A percentile compares a stretch with the other conserved stretches of the same genome.
phyloP scores from a whole-genome alignment of 2,329 filamentous ascomycete species.

The Nigrospora sphaerica region DNA sequence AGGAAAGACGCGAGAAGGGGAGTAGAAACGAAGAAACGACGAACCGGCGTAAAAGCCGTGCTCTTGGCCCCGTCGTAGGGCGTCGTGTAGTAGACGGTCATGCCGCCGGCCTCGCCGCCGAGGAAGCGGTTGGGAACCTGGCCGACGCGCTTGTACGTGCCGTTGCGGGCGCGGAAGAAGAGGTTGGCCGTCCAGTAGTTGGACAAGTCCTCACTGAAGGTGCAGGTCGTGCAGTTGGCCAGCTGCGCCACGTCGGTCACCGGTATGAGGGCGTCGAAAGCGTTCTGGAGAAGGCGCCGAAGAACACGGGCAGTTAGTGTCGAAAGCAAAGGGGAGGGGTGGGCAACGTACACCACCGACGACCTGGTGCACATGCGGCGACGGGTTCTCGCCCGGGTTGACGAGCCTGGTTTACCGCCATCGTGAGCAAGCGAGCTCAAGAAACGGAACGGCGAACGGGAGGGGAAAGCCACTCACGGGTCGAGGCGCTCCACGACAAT shows the following conservation, averaged over 20 bases:
- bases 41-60: constrained; percentile 32
- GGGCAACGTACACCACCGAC: constrained; percentile 20
- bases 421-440: neutral
- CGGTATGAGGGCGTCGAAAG: constrained; percentile 4
- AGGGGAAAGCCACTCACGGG: constrained; percentile 2
- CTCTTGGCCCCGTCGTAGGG: constrained; percentile 21
- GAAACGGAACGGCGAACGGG: accelerated
- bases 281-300: constrained; percentile 19
- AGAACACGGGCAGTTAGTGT: constrained; percentile 20
- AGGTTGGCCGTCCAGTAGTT: constrained; percentile 64
- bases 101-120: constrained; percentile 17
- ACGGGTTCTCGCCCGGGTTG: constrained; percentile 17
- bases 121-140: constrained; percentile 14
- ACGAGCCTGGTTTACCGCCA: constrained; percentile 9
- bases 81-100: constrained; percentile 22
- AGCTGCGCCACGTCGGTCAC: neutral
- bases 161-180: constrained; percentile 41
- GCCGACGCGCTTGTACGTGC: constrained; percentile 32
- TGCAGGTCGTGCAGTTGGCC: constrained; percentile 58
- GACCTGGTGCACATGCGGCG: constrained; percentile 22
- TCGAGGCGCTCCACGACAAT: constrained; percentile 21
- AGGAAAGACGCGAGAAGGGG: too few relatives aligned
- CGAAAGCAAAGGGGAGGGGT: constrained; percentile 14
- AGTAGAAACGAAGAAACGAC: too few relatives aligned
- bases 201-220: constrained; percentile 52